Evolutionary conservation across 805 yeast species (phyloP), one percentile per base, ranked within the genome.

Genomic region (Tetrapisispora iriomotensis): DNA sequence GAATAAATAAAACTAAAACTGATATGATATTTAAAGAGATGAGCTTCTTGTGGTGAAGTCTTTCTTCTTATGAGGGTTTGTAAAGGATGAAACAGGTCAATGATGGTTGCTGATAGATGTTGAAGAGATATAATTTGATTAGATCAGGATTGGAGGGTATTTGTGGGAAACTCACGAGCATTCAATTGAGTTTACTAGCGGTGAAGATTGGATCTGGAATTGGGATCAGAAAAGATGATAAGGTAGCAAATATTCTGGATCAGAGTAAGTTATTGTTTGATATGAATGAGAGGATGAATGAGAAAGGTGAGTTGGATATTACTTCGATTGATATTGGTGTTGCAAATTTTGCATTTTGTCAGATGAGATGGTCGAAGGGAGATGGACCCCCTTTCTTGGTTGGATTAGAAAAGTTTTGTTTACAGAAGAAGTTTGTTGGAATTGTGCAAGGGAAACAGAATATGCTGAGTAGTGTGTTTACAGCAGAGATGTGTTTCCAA

Each of bases 291-390:
- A 36, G 33, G 3, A 30, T 34, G 21, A 9, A 17, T 2, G 35
- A 47, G 20, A 43, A 53, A 2, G 44, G 46, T 2, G 36, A 36
- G 14, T 43, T 56, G 34, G 45, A 46, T 14, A 41, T 65, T 3
- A 42, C 61, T 3, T 57, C 68, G 0, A 56, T 66, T 8, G 70
- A 66, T 40, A 53, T 61, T 43, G 70, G 70, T 3, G 46, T 65
- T 6, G 47, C 57, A 2, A 66, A 66, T 46, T 64, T 65, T 39
- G 60, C 68, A 1, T 51, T 43, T 15, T 30, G 61, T 2, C 47
- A 48, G 27, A 42, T 64, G 13, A 48, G 53, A 24, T 46, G 58
- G 44, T 42, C 48, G 24, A 45, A 51, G 1, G 49, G 45, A 26
- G 48, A 47, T 29, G 34, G 40, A 9, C 42, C 48, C 1, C 63